Percentiles rank a stretch among this genome's conserved stretches.
Evolutionary conservation across 805 yeast species (phyloP).

Genomic region (Metschnikowia corniflorae): DNA sequence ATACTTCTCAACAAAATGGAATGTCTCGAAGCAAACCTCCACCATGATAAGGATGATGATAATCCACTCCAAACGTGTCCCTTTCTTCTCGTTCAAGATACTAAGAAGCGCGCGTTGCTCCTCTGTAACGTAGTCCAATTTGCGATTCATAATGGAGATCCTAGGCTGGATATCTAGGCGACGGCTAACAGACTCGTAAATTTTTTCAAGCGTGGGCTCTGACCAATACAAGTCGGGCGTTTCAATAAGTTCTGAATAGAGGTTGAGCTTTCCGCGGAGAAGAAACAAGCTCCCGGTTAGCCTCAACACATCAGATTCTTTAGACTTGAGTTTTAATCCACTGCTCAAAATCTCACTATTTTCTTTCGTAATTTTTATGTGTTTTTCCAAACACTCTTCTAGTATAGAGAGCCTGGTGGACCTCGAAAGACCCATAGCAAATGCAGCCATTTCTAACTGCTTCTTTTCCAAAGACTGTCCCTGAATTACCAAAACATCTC

Average conservation of each 20-base stretch:
- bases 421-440: slow-evolving; percentile 81
- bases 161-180: slow-evolving; percentile 75
- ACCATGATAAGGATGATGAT: slow-evolving; percentile 78
- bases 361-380: slow-evolving; percentile 57
- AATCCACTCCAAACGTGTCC: slow-evolving; percentile 82
- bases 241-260: slow-evolving; percentile 84
- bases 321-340: slow-evolving; percentile 46
- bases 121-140: slow-evolving; percentile 86
- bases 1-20: slow-evolving; percentile 64
- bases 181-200: slow-evolving; percentile 67
- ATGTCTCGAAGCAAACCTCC: slow-evolving; percentile 78
- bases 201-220: slow-evolving; percentile 77
- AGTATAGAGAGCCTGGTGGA: slow-evolving; percentile 81
- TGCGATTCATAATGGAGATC: slow-evolving; percentile 74
- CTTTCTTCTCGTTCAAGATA: slow-evolving; percentile 70
- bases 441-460: slow-evolving; percentile 77
- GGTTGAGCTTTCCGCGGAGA: slow-evolving; percentile 75
- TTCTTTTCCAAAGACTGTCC: slow-evolving; percentile 43
- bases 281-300: slow-evolving; percentile 73
- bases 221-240: slow-evolving; percentile 94
- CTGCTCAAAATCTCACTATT: slow-evolving; percentile 64
- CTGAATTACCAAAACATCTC: slow-evolving; percentile 69
- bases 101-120: slow-evolving; percentile 76
- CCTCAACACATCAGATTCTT: slow-evolving; percentile 59
- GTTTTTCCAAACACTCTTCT: slow-evolving; percentile 68